Base-by-base conservation (phyloP, 805 yeast genomes). In the Ogataea sp. region DNA sequence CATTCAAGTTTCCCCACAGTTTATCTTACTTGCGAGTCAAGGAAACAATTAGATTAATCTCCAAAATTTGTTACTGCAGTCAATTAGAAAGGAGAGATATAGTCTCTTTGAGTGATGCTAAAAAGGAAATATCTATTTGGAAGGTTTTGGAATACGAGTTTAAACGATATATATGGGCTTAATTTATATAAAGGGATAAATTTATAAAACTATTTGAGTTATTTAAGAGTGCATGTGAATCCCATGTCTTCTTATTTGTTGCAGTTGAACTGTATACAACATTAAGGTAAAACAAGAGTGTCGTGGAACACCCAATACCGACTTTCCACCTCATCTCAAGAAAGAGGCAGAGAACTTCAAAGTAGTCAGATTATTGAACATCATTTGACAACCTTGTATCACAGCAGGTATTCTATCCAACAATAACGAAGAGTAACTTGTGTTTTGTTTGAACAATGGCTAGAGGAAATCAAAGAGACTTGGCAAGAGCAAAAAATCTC, bases 401-500 rank as follows among this genome's bases (percentile, higher is more conserved):
- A n/a, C n/a, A n/a, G n/a, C n/a, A n/a, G n/a, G n/a, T n/a, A n/a
- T n/a, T n/a, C n/a, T n/a, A n/a, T n/a, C n/a, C n/a, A n/a, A n/a
- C n/a, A n/a, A n/a, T n/a, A n/a, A n/a, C n/a, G n/a, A n/a, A n/a
- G n/a, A n/a, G n/a, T n/a, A n/a, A n/a, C n/a, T n/a, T n/a, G n/a
- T n/a, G n/a, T n/a, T n/a, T n/a, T n/a, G n/a, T n/a, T n/a, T n/a
- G 15, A 8, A 18, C 5, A 32, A 89, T 90, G 97, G 81, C 96
- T 39, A 76, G 98, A 68, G 98, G 98, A 25, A 93, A 90, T 62
- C 97, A 93, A 65, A 76, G 98, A 61, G 98, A 90, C 31, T 73
- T 84, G 51, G 97, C 97, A 25, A 75, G 98, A 58, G 85, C 80
- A 44, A 90, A 85, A 66, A 86, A 85, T 63, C 59, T 67, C 59